Percentiles rank a stretch among this genome's conserved stretches.
Evolutionary conservation across 306 rosid genomes (phyloP).

Genomic region (Quercus engelmannii): DNA sequence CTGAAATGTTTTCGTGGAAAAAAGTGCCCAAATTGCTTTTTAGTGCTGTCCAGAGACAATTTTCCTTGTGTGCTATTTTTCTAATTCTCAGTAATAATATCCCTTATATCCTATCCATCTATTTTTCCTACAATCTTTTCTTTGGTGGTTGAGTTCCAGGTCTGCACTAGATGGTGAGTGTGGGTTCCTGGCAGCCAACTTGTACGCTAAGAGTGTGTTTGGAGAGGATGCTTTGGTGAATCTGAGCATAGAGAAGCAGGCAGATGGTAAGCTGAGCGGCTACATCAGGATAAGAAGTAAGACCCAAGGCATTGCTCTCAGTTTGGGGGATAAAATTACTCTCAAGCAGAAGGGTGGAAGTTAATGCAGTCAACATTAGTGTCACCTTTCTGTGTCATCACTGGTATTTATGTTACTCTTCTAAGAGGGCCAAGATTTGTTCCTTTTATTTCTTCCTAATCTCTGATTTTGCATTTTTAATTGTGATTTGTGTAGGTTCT

Average conservation of each 20-base stretch:
- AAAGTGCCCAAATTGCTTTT: neutral
- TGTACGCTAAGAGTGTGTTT: conserved; percentile 93
- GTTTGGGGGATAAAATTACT: conserved; percentile 98
- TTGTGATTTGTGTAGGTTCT: neutral
- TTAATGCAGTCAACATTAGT: neutral
- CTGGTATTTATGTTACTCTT: neutral
- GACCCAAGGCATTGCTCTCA: conserved; percentile 97
- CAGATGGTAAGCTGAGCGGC: conserved; percentile 84
- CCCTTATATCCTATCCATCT: conserved; percentile 4
- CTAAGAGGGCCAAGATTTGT: neutral
- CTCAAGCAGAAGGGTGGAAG: conserved; percentile 89
- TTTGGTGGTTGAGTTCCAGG: conserved; percentile 34
- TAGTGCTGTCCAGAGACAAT: neutral
- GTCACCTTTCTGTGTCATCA: neutral
- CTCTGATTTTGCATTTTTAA: neutral
- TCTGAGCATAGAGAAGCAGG: conserved; percentile 88
- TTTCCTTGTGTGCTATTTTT: neutral
- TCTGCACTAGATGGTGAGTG: conserved; percentile 97
- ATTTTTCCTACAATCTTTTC: neutral
- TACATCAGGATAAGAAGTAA: conserved; percentile 99
- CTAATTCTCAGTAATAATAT: neutral
- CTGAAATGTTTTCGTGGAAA: neutral
- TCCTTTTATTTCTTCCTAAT: neutral
- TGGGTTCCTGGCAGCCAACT: conserved; percentile 93
- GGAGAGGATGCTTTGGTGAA: conserved; percentile 99